These are phyloP conservation scores for Chalciporus chontae DNA, from an alignment of 768 basidiomycete species.

Conservation along the genomic window DNA sequence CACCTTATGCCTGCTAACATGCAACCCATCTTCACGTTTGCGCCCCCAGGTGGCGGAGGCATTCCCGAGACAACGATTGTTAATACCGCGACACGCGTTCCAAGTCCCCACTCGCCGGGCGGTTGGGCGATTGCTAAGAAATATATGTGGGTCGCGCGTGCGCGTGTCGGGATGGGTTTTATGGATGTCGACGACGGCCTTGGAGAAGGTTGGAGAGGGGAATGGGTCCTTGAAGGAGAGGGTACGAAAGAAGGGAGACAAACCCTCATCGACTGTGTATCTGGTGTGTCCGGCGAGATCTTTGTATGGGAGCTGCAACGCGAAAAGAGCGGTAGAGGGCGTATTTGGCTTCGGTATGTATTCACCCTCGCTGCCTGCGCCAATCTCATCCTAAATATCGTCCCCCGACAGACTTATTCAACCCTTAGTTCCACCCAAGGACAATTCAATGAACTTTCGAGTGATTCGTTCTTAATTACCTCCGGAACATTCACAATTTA, in stretches of 20 bases:
- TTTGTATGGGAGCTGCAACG: slow-evolving; percentile 54
- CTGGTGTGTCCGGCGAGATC: slow-evolving; percentile 31
- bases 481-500: slow-evolving; percentile 13
- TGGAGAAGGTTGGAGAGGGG: slow-evolving; percentile 69
- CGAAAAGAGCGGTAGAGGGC: slow-evolving; percentile 57
- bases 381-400: not conserved
- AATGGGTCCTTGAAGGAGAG: slow-evolving; percentile 79
- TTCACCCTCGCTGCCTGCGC: not conserved
- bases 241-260: slow-evolving; percentile 67
- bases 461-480: slow-evolving; percentile 21
- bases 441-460: slow-evolving; percentile 20
- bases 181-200: slow-evolving; percentile 38
- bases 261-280: slow-evolving; percentile 52
- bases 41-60: slow-evolving; percentile 30
- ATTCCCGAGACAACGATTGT: slow-evolving; percentile 49
- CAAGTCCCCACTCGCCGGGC: slow-evolving; percentile 56
- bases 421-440: slow-evolving; percentile 18
- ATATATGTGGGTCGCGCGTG: slow-evolving; percentile 63
- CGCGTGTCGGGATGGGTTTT: slow-evolving; percentile 37
- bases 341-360: slow-evolving; percentile 64
- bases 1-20: slow-evolving; percentile 50
- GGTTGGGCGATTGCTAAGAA: slow-evolving; percentile 59
- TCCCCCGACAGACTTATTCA: slow-evolving; percentile 18
- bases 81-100: slow-evolving; percentile 36
- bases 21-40: slow-evolving; percentile 26